Evolutionary conservation across 495 filamentous ascomycete genomes (phyloP).

Genomic region (Penicillium waksmanii): DNA sequence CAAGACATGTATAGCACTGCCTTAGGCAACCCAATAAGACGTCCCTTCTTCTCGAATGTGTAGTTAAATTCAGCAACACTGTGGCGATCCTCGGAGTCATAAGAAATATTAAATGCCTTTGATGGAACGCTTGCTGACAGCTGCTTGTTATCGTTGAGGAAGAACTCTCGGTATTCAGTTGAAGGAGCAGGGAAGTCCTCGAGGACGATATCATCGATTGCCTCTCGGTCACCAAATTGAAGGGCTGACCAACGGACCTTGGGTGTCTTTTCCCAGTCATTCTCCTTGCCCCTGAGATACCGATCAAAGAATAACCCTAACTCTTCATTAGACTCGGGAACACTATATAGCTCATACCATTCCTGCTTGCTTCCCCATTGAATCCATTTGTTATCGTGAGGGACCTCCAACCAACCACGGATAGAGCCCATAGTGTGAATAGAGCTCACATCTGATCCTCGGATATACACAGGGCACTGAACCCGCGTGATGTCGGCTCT

Average conservation of each 20-base stretch:
- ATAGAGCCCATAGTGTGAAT: conserved; percentile 45
- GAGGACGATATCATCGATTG: conserved; percentile 28
- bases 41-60: conserved; percentile 30
- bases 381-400: conserved; percentile 29
- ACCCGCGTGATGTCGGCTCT: conserved; percentile 23
- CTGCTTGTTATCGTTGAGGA: conserved; percentile 15
- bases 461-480: conserved; percentile 30
- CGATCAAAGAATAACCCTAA: conserved; percentile 42
- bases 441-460: conserved; percentile 31
- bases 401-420: conserved; percentile 35
- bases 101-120: conserved; percentile 10
- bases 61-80: conserved; percentile 35
- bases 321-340: conserved; percentile 28
- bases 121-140: conserved; percentile 3
- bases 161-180: conserved; percentile 36
- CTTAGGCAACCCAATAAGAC: conserved; percentile 41
- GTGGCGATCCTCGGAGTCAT: conserved; percentile 29
- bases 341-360: conserved; percentile 45
- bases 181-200: conserved; percentile 37
- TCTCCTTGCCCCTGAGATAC: conserved; percentile 41
- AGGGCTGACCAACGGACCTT: conserved; percentile 36
- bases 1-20: conserved; percentile 47
- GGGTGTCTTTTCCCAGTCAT: conserved; percentile 47
- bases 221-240: conserved; percentile 29
- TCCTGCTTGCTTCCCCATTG: conserved; percentile 40